Base-by-base conservation (phyloP, 768 basidiomycete species). In the Tylopilus sp. region DNA sequence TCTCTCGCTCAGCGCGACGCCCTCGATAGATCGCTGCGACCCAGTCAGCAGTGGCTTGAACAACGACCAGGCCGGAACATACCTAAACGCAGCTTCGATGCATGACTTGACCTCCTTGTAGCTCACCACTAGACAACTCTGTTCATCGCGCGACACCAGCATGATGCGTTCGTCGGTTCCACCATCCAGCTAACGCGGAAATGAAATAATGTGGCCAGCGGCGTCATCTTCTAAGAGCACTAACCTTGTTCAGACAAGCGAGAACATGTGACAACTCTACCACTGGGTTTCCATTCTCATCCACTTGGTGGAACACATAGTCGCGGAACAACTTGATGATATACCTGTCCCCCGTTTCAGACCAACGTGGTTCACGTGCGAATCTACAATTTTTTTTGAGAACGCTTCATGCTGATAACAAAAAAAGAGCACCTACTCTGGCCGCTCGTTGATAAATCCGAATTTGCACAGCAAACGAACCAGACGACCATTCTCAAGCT, bases 381-480 rank as follows among this genome's bases (percentile, higher is more conserved):
- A 97, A 97, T 61, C 93, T 95, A 20, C 40, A n/a, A n/a, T 3
- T 30, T 49, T 41, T n/a, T 6, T 4, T 60, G 25, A 56, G 45
- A 48, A 48, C 30, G 26, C 6, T 9, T 28, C 26, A 4, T 23
- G 35, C 18, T 38, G 9, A 13, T 17, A 18, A 38, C n/a, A 3
- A 35, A 9, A 3, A 35, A 9, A 47, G 49, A 31, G 17, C 6
- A 79, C 90, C 49, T 65, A 98, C 93, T 98, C 97, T 3, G 97
- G 95, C n/a, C 97, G 79, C 65, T 99, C 97, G 67, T 98, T 98
- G 73, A 99, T 98, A 70, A 99, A 98, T 0, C 93, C 93, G 60
- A 99, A 86, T 72, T 98, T 99, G 68, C 85, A 85, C 53, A 98
- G 73, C 44, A 98, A 70, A 43, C 97, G 79, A 26, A 98, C 88